A percentile compares a stretch with the other conserved stretches of the same genome.
phyloP scores from a whole-genome alignment of 1,284 basidiomycete species.

The Athelia sp. region DNA sequence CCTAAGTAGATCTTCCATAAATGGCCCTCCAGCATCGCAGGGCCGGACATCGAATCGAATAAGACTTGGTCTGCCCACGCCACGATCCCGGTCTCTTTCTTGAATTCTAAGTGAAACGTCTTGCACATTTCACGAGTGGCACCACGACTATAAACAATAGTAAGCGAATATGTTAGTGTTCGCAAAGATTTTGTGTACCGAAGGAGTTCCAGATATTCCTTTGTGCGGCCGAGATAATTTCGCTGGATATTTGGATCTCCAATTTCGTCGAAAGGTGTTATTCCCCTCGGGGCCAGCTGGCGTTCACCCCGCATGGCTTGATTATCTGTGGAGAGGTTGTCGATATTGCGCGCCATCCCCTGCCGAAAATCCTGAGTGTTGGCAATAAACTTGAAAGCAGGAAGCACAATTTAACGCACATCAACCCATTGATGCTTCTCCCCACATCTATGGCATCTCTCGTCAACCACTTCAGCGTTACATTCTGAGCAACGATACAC shows the following conservation, averaged over 20 bases:
- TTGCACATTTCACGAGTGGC: conserved; percentile 31
- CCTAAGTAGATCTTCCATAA: conserved; percentile 31
- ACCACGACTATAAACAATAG: conserved; percentile 17
- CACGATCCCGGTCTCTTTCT: conserved; percentile 21
- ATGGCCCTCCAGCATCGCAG: conserved; percentile 23
- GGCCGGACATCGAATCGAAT: conserved; percentile 23
- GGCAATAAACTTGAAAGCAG: not conserved
- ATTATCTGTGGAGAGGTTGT: not conserved
- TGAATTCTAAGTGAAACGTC: conserved; percentile 25
- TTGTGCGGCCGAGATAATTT: not conserved
- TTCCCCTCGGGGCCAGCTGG: not conserved
- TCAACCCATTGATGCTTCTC: not conserved
- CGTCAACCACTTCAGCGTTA: not conserved
- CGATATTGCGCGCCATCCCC: not conserved
- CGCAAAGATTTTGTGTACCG: not conserved
- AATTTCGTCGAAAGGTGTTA: not conserved
- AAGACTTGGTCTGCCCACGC: conserved; percentile 26
- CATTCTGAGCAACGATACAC: not conserved
- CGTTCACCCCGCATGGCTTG: not conserved
- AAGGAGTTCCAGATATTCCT: not conserved
- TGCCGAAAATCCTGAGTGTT: not conserved
- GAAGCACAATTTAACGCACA: too few species aligned
- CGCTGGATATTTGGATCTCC: not conserved
- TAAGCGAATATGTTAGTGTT: not conserved
- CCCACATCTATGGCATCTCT: not conserved